These are phyloP conservation scores for Castanea sativa DNA, from an alignment of 306 rosid genomes.

Conservation along the genomic window DNA sequence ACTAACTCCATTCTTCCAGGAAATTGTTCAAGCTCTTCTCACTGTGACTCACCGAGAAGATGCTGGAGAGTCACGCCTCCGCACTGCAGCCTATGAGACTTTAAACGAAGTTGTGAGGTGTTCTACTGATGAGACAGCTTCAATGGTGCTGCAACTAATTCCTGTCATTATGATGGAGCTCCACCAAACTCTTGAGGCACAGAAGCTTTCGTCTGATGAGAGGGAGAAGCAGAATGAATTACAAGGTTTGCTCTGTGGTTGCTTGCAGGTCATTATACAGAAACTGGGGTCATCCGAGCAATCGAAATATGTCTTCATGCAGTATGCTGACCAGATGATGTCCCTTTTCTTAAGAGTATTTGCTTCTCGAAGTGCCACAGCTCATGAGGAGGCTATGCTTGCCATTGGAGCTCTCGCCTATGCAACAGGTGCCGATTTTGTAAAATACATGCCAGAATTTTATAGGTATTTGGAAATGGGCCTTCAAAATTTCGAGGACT, in stretches of 20 bases:
- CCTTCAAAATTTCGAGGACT: constrained; percentile 93
- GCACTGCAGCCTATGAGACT: constrained; percentile 94
- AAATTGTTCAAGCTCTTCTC: constrained; percentile 74
- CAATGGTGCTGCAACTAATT: constrained; percentile 71
- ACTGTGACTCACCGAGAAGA: constrained; percentile 82
- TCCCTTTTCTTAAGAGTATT: constrained; percentile 76
- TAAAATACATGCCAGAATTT: constrained; percentile 79
- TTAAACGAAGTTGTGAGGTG: constrained; percentile 94
- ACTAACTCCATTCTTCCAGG: constrained; percentile 74
- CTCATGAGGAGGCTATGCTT: constrained; percentile 98
- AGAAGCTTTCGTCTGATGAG: constrained; percentile 68
- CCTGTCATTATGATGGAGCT: constrained; percentile 81
- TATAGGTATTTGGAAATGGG: constrained; percentile 85
- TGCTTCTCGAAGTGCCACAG: constrained; percentile 90
- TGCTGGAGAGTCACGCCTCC: constrained; percentile 84
- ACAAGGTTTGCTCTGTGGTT: constrained; percentile 97
- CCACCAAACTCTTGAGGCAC: constrained; percentile 77
- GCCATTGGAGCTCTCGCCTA: constrained; percentile 97
- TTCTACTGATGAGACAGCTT: constrained; percentile 81
- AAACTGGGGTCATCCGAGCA: constrained; percentile 81
- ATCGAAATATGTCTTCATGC: constrained; percentile 66
- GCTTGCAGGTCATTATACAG: constrained; percentile 92
- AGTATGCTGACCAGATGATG: constrained; percentile 91
- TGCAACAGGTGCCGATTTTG: constrained; percentile 72
- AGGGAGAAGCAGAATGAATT: constrained; percentile 73